Evolutionary conservation across 2,329 filamentous ascomycete species (phyloP).

Genomic region (Macroventuria anomochaeta): DNA sequence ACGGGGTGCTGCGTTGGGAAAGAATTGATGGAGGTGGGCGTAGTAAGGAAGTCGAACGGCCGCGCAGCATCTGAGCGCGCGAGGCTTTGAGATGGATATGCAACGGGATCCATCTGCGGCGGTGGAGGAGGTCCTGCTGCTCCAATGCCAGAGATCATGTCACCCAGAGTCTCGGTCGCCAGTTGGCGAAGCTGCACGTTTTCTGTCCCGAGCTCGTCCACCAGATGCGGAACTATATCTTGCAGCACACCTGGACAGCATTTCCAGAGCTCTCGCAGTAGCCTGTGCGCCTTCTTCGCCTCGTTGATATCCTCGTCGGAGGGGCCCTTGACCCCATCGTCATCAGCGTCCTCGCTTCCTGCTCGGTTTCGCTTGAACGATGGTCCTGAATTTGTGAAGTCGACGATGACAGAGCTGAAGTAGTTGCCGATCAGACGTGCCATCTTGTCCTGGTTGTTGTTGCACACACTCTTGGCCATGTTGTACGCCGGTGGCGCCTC

Average conservation of each 20-base stretch:
- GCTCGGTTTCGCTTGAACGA: conserved; percentile 31
- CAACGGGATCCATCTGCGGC: conserved; percentile 76
- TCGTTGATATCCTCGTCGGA: conserved; percentile 87
- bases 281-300: conserved; percentile 83
- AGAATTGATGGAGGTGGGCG: conserved; percentile 84
- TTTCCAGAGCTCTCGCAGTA: conserved; percentile 92
- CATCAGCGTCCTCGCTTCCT: conserved; percentile 52
- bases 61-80: conserved; percentile 38
- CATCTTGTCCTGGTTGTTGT: conserved; percentile 90
- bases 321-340: conserved; percentile 63
- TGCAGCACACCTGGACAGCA: conserved; percentile 86
- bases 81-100: conserved; percentile 79
- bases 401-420: conserved; percentile 95
- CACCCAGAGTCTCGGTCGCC: conserved; percentile 91
- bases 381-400: conserved; percentile 63
- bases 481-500: conserved; percentile 92
- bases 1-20: conserved; percentile 82
- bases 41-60: conserved; percentile 70
- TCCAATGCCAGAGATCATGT: conserved; percentile 92
- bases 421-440: conserved; percentile 92
- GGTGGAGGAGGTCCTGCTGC: conserved; percentile 82
- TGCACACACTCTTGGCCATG: conserved; percentile 95
- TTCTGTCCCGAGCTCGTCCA: conserved; percentile 89
- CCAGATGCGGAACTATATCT: conserved; percentile 92
- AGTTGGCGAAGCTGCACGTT: conserved; percentile 84